Conservation (phyloP, 257 asterid species). For the Penstemon newberryi region DNA sequence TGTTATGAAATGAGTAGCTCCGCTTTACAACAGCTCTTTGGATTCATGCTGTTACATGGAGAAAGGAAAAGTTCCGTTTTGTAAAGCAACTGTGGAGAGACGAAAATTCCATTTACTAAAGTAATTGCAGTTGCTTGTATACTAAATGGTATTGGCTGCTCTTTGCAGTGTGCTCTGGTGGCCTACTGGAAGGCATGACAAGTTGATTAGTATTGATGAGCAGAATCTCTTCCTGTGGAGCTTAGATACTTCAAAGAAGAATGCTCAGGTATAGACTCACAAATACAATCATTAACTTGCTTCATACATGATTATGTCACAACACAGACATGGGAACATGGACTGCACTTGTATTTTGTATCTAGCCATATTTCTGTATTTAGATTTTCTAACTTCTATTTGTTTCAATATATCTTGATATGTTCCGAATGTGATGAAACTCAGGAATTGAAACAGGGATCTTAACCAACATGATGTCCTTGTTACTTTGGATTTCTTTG, state of each 20-base stretch:
- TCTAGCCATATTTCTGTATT: background rate
- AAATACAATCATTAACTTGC: slow-evolving; percentile 24
- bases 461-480: slow-evolving; percentile 24
- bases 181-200: slow-evolving; percentile 98
- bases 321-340: slow-evolving; percentile 9
- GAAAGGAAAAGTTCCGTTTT: slow-evolving; percentile 1
- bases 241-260: slow-evolving; percentile 81
- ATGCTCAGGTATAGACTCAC: slow-evolving; percentile 73
- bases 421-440: slow-evolving; percentile 21
- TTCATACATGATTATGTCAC: slow-evolving; percentile 18
- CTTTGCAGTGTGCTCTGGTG: slow-evolving; percentile 86
- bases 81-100: background rate
- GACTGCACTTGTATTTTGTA: background rate
- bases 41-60: background rate
- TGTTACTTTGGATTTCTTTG: slow-evolving; percentile 38
- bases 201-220: slow-evolving; percentile 82
- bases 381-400: background rate
- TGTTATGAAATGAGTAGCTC: slow-evolving; percentile 15
- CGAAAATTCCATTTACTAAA: background rate
- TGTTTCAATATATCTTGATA: slow-evolving; percentile 20
- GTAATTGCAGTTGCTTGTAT: slow-evolving; percentile 22
- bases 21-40: slow-evolving; percentile 7
- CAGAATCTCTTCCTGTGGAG: slow-evolving; percentile 85
- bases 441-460: slow-evolving; percentile 20
- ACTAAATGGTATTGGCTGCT: slow-evolving; percentile 32